phyloP scores from a whole-genome alignment of 345 rosid genomes.

The Psidium guajava region DNA sequence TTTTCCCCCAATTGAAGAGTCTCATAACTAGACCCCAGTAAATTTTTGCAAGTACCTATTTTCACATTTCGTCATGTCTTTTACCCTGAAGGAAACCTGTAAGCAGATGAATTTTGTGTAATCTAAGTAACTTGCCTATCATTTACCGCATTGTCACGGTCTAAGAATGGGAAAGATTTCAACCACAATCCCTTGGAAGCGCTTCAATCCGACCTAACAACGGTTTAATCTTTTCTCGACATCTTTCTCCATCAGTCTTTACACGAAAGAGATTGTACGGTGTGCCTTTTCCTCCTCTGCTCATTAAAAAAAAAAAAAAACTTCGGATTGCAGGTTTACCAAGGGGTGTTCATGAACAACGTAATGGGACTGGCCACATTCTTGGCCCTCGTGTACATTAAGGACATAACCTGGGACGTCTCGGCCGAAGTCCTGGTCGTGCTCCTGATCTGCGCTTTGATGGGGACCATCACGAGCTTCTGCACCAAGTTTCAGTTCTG shows the following conservation, averaged over 20 bases:
- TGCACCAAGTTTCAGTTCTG: slow-evolving; percentile 20
- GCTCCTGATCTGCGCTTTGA: slow-evolving; percentile 23
- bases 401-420: slow-evolving; percentile 28
- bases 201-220: background rate
- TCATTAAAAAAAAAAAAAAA: background rate
- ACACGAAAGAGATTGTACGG: background rate
- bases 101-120: background rate
- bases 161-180: background rate
- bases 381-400: slow-evolving; percentile 24
- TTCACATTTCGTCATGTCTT: background rate
- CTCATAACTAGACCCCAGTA: too few relatives aligned
- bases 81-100: background rate
- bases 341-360: slow-evolving; percentile 38
- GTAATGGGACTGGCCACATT: slow-evolving; percentile 21
- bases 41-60: too few relatives aligned
- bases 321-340: slow-evolving; percentile 4
- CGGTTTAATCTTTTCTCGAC: background rate
- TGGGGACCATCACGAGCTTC: slow-evolving; percentile 19
- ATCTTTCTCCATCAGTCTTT: background rate
- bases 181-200: background rate
- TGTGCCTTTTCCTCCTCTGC: background rate
- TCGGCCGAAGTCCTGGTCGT: slow-evolving; percentile 31
- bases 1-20: too few relatives aligned
- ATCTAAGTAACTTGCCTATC: background rate
- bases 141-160: background rate